These are phyloP conservation scores for Berkeleyomyces rouxiae DNA, from an alignment of 2,329 filamentous ascomycete genomes.

Conservation along the genomic window DNA sequence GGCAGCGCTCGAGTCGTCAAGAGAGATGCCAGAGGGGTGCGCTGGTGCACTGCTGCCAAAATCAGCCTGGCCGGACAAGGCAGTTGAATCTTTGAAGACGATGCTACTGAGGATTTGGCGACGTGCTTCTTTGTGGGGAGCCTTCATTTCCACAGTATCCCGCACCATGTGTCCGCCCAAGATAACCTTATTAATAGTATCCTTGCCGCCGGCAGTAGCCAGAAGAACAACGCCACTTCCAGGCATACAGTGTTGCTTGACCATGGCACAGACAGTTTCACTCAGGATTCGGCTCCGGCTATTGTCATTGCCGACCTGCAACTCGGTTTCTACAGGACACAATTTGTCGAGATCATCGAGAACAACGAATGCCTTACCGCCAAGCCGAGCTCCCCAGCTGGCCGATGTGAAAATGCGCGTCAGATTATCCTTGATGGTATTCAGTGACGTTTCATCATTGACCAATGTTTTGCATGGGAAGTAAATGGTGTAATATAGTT, in stretches of 20 bases:
- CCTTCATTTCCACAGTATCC: conserved; percentile 78
- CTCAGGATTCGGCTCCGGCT: conserved; percentile 82
- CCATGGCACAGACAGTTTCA: conserved; percentile 69
- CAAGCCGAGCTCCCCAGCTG: conserved; percentile 76
- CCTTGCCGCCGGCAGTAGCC: conserved; percentile 83
- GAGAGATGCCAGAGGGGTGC: conserved; percentile 40
- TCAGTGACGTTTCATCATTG: conserved; percentile 77
- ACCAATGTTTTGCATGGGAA: conserved; percentile 76
- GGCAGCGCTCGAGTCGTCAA: conserved; percentile 29
- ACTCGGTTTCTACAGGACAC: conserved; percentile 82
- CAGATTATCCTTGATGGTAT: conserved; percentile 79
- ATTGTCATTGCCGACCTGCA: conserved; percentile 88
- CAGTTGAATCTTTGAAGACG: conserved; percentile 37
- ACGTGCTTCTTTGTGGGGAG: conserved; percentile 81
- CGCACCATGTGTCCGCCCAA: conserved; percentile 83
- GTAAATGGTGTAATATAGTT: conserved; percentile 68
- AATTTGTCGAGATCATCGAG: conserved; percentile 87
- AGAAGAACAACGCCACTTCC: conserved; percentile 72
- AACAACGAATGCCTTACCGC: conserved; percentile 69
- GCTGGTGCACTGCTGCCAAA: conserved; percentile 14
- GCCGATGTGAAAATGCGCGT: conserved; percentile 73
- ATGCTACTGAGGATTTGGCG: conserved; percentile 71
- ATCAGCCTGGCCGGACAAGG: conserved; percentile 10
- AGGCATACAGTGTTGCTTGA: conserved; percentile 65
- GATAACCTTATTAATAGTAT: conserved; percentile 77